These are phyloP conservation scores for Lichenothelia convexa DNA, from an alignment of 495 filamentous ascomycete species.

Conservation along the genomic window DNA sequence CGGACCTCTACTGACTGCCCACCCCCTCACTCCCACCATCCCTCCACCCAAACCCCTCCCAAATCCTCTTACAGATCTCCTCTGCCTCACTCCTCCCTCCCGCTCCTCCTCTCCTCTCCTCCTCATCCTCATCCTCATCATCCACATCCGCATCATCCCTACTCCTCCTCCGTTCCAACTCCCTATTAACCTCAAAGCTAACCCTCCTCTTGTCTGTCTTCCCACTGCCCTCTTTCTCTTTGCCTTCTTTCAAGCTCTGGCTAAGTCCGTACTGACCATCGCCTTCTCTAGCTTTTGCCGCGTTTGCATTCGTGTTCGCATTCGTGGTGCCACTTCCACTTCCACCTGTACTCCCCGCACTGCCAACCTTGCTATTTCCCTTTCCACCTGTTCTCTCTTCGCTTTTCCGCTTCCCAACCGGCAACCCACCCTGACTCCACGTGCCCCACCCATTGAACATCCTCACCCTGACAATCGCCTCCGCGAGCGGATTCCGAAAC, in stretches of 20 bases:
- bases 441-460: too few species aligned
- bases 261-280: slow-evolving; percentile 89
- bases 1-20: too few species aligned
- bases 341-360: too few species aligned
- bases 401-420: neutral
- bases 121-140: slow-evolving; percentile 33
- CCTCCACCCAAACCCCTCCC: too few species aligned
- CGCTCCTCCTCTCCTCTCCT: too few species aligned
- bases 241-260: slow-evolving; percentile 95
- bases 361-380: neutral
- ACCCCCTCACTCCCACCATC: too few species aligned
- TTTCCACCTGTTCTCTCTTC: neutral
- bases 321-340: too few species aligned
- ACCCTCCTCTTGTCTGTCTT: slow-evolving; percentile 56
- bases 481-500: slow-evolving; percentile 45
- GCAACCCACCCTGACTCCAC: neutral
- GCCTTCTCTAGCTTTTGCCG: slow-evolving; percentile 85
- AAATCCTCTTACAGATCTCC: too few species aligned
- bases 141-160: slow-evolving; percentile 47
- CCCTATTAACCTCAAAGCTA: slow-evolving; percentile 86
- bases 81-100: too few species aligned
- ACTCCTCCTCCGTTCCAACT: slow-evolving; percentile 52
- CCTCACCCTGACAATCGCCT: slow-evolving; percentile 21
- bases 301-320: slow-evolving; percentile 91
- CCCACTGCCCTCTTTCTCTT: slow-evolving; percentile 62